Conservation (phyloP, 1,284 basidiomycete genomes). For the Cutaneotrichosporon sp. region DNA sequence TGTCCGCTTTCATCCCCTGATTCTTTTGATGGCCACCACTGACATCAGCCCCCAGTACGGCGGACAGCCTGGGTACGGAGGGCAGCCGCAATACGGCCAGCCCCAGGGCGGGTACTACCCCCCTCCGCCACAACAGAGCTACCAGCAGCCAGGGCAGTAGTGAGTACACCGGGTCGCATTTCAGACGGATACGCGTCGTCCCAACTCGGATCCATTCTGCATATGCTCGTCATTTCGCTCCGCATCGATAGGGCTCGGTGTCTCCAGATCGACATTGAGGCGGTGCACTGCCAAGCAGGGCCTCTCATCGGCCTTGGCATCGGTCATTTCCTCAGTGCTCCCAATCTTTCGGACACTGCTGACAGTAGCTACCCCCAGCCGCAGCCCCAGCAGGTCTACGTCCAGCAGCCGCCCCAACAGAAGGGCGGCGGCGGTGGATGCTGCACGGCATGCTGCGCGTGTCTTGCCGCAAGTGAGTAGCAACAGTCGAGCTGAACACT, state of each 20-base stretch:
- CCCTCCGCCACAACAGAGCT: constrained; percentile 33
- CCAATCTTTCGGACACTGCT: background rate
- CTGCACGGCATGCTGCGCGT: constrained; percentile 32
- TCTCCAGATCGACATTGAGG: too few species aligned
- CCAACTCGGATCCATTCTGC: too few species aligned
- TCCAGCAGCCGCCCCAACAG: constrained; percentile 34
- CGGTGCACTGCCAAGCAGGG: too few species aligned
- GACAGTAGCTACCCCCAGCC: constrained; percentile 40
- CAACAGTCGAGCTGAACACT: too few species aligned
- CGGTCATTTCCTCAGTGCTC: background rate
- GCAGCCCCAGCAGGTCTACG: constrained; percentile 42
- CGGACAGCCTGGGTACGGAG: constrained; percentile 3
- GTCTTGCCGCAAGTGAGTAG: constrained; percentile 33
- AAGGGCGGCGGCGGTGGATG: constrained; percentile 19
- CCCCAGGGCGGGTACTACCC: constrained; percentile 35
- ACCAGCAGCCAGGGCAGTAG: constrained; percentile 23
- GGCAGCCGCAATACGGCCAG: constrained; percentile 27
- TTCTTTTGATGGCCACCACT: background rate
- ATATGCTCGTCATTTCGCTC: too few species aligned
- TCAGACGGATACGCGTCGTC: too few species aligned
- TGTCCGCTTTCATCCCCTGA: too few species aligned
- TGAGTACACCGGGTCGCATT: too few species aligned
- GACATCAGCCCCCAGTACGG: constrained; percentile 6
- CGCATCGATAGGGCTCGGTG: too few species aligned
- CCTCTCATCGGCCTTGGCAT: too few species aligned